Conservation (phyloP, 23 red algal species). For the Agarophyton chilense region DNA sequence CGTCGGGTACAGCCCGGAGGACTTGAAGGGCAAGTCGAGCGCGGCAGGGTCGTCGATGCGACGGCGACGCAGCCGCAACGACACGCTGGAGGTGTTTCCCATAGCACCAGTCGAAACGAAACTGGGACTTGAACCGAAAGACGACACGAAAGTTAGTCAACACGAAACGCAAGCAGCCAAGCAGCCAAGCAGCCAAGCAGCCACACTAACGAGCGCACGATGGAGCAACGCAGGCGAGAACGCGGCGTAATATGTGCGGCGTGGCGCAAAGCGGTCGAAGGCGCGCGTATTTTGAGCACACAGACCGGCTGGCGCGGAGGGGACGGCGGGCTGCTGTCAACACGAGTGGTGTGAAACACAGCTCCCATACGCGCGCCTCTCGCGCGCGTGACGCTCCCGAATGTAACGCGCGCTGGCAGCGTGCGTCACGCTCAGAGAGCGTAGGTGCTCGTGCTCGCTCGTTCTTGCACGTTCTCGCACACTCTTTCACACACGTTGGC, state of each 20-base stretch:
- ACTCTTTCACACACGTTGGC: no score
- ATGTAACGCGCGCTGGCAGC: neutral
- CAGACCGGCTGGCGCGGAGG: neutral
- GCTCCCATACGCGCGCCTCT: neutral
- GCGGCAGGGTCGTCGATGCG: constrained; percentile 18
- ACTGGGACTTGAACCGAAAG: no score
- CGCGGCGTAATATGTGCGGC: no score
- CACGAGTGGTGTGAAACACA: no score
- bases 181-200: no score
- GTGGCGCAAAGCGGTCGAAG: neutral
- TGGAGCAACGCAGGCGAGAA: no score
- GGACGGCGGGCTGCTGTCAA: no score
- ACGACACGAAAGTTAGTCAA: neutral
- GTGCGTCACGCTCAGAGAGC: neutral
- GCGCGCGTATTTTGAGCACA: neutral
- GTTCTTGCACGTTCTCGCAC: no score
- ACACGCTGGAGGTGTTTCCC: constrained; percentile 39
- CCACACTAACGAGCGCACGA: no score
- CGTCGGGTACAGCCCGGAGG: constrained; percentile 62
- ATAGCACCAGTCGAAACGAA: neutral
- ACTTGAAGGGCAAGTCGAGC: constrained; percentile 44
- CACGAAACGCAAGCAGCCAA: no score
- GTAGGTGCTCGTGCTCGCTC: neutral
- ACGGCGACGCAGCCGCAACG: constrained; percentile 12
- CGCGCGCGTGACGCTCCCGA: neutral